phyloP scores from a whole-genome alignment of 2,329 filamentous ascomycete genomes.

The Daldinia sp. region DNA sequence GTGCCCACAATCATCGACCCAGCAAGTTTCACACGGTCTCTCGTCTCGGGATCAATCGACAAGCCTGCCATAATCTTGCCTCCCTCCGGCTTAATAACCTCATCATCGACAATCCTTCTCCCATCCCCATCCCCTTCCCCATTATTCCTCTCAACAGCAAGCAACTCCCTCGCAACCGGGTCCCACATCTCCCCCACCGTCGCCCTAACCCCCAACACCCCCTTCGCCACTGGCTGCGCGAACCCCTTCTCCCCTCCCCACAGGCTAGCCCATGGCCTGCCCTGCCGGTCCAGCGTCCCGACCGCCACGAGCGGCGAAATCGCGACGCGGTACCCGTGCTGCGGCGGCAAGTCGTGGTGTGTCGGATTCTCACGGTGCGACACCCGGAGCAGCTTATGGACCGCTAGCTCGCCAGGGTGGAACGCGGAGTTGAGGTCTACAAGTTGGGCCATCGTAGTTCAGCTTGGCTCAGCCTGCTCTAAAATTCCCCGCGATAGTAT shows the following conservation, averaged over 20 bases:
- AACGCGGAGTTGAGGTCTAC: conserved; percentile 51
- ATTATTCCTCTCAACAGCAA: conserved; percentile 55
- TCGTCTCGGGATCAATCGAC: conserved; percentile 69
- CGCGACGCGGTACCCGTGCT: conserved; percentile 68
- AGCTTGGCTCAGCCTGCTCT: background rate
- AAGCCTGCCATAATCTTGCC: conserved; percentile 59
- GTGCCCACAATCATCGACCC: conserved; percentile 74
- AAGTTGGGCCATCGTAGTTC: conserved; percentile 34
- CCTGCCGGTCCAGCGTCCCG: conserved; percentile 72
- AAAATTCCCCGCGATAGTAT: background rate
- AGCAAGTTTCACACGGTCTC: conserved; percentile 77
- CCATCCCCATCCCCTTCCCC: conserved; percentile 41
- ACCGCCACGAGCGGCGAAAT: conserved; percentile 74
- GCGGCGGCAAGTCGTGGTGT: conserved; percentile 65
- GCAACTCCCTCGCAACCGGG: conserved; percentile 72
- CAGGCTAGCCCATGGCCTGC: conserved; percentile 77
- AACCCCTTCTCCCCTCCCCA: conserved; percentile 80
- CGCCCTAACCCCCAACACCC: conserved; percentile 70
- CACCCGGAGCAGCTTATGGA: conserved; percentile 69
- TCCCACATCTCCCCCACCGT: conserved; percentile 69
- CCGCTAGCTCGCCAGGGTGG: conserved; percentile 71
- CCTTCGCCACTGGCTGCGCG: conserved; percentile 65
- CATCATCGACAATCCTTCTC: conserved; percentile 28
- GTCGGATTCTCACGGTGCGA: conserved; percentile 72
- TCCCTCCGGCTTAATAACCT: conserved; percentile 47